Percentiles rank a stretch among this genome's conserved stretches.
Evolutionary conservation across 2,329 filamentous ascomycete genomes (phyloP).

Genomic region (Hirsutella thompsonii): DNA sequence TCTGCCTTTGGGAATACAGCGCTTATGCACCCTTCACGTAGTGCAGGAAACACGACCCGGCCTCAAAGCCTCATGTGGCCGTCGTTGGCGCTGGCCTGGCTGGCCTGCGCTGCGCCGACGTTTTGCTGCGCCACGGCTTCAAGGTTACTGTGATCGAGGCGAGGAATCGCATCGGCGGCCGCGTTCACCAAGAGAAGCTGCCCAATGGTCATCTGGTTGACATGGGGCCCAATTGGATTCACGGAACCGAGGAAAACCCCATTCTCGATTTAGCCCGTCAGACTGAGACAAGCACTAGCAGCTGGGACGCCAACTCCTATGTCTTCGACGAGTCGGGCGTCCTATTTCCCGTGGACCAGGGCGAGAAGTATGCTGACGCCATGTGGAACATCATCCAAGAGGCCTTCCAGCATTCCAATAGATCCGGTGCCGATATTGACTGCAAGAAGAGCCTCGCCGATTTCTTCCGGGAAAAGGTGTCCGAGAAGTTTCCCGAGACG

Average conservation of each 20-base stretch:
- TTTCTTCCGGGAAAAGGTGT: conserved; percentile 35
- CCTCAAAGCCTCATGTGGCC: conserved; percentile 39
- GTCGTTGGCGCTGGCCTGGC: conserved; percentile 61
- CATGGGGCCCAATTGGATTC: conserved; percentile 68
- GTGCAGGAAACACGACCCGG: conserved; percentile 7
- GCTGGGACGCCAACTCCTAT: conserved; percentile 38
- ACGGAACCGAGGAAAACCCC: conserved; percentile 59
- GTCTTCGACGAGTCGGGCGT: conserved; percentile 45
- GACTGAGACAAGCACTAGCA: conserved; percentile 37
- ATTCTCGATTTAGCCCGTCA: conserved; percentile 53
- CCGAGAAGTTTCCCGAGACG: conserved; percentile 31
- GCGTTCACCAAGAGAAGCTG: conserved; percentile 40
- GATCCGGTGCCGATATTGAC: conserved; percentile 34
- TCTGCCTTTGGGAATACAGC: conserved; percentile 10
- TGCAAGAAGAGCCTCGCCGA: conserved; percentile 35
- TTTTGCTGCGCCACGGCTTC: conserved; percentile 51
- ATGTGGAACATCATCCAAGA: conserved; percentile 58
- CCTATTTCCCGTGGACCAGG: conserved; percentile 31
- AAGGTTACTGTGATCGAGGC: conserved; percentile 59
- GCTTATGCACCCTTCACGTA: conserved; percentile 5
- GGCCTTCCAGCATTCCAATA: conserved; percentile 55
- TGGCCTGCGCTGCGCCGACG: conserved; percentile 57
- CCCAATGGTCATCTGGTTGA: conserved; percentile 38
- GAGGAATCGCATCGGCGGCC: conserved; percentile 52
- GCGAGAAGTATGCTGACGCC: conserved; percentile 32